Evolutionary conservation across 352 stramenopile genomes (phyloP).

Genomic region (Globisporangium camurandrum): DNA sequence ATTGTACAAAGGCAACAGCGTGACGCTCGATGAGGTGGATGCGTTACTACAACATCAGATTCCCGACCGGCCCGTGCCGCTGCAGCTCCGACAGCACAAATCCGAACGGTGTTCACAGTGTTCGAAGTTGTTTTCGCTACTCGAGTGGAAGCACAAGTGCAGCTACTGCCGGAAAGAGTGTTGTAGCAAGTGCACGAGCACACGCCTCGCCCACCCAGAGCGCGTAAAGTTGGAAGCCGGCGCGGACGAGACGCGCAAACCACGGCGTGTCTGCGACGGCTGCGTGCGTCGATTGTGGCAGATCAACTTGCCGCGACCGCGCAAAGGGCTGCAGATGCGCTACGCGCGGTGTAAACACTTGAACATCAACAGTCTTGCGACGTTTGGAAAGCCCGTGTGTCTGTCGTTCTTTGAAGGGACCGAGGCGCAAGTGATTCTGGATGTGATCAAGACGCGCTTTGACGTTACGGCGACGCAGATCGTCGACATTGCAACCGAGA

Average conservation of each 20-base stretch:
- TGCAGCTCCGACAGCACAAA: constrained; percentile 51
- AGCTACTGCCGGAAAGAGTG: constrained; percentile 73
- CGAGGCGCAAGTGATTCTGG: constrained; percentile 57
- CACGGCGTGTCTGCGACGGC: constrained; percentile 61
- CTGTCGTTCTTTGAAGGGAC: constrained; percentile 80
- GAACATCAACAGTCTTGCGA: constrained; percentile 73
- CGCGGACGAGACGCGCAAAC: constrained; percentile 39
- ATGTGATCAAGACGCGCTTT: constrained; percentile 76
- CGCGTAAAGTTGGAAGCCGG: constrained; percentile 40
- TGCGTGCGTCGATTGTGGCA: constrained; percentile 74
- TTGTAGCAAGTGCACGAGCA: constrained; percentile 81
- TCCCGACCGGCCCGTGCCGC: constrained; percentile 60
- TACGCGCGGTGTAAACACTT: constrained; percentile 55
- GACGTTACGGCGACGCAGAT: constrained; percentile 69
- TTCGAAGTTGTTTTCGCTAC: constrained; percentile 63
- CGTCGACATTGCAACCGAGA: constrained; percentile 67
- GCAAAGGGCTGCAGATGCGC: constrained; percentile 44
- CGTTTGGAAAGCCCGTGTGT: constrained; percentile 67
- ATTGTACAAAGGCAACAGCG: constrained; percentile 72
- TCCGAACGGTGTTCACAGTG: constrained; percentile 67
- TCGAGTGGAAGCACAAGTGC: constrained; percentile 84
- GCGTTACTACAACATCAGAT: constrained; percentile 65
- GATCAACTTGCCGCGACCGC: constrained; percentile 70
- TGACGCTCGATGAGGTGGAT: constrained; percentile 62
- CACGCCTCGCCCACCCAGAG: constrained; percentile 50